These are phyloP conservation scores for Gamsiella multidivaricata DNA, from an alignment of 192 early-diverging fungal genomes.

Conservation along the genomic window DNA sequence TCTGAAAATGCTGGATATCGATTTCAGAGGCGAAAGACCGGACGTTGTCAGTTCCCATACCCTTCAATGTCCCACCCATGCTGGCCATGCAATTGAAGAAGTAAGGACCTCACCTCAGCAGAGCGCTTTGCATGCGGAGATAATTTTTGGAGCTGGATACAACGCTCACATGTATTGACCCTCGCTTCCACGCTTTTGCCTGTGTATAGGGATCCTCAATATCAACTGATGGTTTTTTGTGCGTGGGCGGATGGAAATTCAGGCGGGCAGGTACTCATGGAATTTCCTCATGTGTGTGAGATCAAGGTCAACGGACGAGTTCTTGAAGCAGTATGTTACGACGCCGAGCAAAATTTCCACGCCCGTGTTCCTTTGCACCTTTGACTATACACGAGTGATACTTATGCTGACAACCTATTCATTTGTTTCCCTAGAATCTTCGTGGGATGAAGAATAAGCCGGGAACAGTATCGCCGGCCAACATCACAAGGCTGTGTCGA, in stretches of 20 bases:
- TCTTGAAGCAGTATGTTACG: slow-evolving; percentile 52
- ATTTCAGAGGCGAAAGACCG: slow-evolving; percentile 48
- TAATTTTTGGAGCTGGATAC: background rate
- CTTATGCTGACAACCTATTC: background rate
- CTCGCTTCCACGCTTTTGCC: background rate
- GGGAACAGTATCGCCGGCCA: slow-evolving; percentile 66
- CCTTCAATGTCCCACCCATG: slow-evolving; percentile 32
- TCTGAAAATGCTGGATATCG: background rate
- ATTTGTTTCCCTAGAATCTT: slow-evolving; percentile 45
- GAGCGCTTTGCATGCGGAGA: background rate
- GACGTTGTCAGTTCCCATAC: slow-evolving; percentile 22
- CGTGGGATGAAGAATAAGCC: slow-evolving; percentile 67
- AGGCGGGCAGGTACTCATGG: slow-evolving; percentile 36
- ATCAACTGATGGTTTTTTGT: slow-evolving; percentile 59
- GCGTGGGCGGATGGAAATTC: slow-evolving; percentile 28
- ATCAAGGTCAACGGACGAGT: slow-evolving; percentile 57
- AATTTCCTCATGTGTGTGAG: slow-evolving; percentile 62
- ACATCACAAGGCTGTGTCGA: slow-evolving; percentile 59
- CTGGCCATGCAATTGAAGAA: slow-evolving; percentile 30
- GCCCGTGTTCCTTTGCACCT: too few species aligned
- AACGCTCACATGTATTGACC: too few species aligned
- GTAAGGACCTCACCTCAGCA: slow-evolving; percentile 8
- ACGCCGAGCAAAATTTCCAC: background rate
- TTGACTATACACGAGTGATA: too few species aligned
- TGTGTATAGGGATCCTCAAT: slow-evolving; percentile 24